Evolutionary conservation across 495 filamentous ascomycete genomes (phyloP), one percentile per base, ranked within the genome.

Genomic region (Mytilinidion resinicola): DNA sequence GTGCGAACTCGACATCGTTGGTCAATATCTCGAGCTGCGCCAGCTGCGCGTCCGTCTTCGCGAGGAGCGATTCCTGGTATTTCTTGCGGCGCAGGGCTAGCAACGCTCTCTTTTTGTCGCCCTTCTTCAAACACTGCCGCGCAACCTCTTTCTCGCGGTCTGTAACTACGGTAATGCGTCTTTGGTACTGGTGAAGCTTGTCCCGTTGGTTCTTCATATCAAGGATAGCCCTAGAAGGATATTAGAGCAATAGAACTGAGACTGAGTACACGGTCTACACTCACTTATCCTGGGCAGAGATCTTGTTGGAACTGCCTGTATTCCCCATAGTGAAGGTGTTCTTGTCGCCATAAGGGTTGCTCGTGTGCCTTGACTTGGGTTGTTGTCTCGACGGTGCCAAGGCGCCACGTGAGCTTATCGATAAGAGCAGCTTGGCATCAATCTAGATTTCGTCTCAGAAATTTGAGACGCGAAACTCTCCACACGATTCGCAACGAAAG

Each of bases 121-220:
- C 82, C 39, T 78, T 76, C 1, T 77, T 73, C 9, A 98, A 82
- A 71, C 91, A 88, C 75, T 90, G 78, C 53, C 81, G 80, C n/a
- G 93, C 93, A 61, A 91, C 85, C 38, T 78, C 82, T 25, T 84
- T 92, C 72, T 98, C 95, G 53, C 84, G 83, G 68, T 84, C 74
- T 11, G 93, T 95, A 19, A 98, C 82, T 51, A 87, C 77, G 34
- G 84, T 84, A 68, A 98, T 92, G 62, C 88, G 87, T 59, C 85
- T 84, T 70, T 95, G 90, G 74, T 98, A 96, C 66, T 95, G 88
- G 61, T 91, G 90, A 1, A 97, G 88, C 66, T 88, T 91, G 79
- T 98, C 93, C 69, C 93, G 91, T 74, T 98, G 95, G 75, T 85
- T 88, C 73, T 97, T 97, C 70, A 98, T 84, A 75, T 97, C 90